Base-by-base conservation (phyloP, 345 rosid species). In the Hibiscus mutabilis region DNA sequence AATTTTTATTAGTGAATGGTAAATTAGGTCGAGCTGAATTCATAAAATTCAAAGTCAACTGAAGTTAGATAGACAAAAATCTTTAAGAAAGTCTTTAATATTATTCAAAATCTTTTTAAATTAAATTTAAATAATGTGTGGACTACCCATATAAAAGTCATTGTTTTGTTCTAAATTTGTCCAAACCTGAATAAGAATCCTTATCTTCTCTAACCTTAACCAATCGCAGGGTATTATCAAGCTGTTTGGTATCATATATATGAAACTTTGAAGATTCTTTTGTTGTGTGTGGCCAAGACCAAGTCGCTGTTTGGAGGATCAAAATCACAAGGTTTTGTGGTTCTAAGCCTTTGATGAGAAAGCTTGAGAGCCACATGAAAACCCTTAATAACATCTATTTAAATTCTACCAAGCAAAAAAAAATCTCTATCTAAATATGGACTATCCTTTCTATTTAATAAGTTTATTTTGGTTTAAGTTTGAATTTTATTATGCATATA, bases 321-420 rank as follows among this genome's bases (percentile, higher is more conserved):
- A 53, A 53, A 53, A 53, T 53, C 12, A 53, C 22, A 1, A 51
- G n/a, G 27, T 27, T 65, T 14, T 60, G 84, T 73, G 81, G 78
- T 69, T 67, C 31, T 66, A 16, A 27, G 29, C 37, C 21, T 29
- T 61, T 10, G 68, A 9, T 27, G 24, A 27, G 65, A 74, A 75
- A 12, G 47, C 56, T 33, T 33, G 15, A 24, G 35, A 33, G 35
- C 35, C 35, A 33, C 35, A 33, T 37, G 42, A 37, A 37, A 6
- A 8, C 42, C 42, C 11, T 37, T 37, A 8, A 7, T 1, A 37
- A 7, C 35, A 31, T 31, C 35, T 37, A 37, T 37, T 37, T 37
- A 37, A 37, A 37, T 37, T 37, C 42, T 7, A 37, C 42, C 11
- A 37, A 7, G 42, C 42, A 8, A 37, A 37, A 37, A 6, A 37